These are phyloP conservation scores for Huntiella decipiens DNA, from an alignment of 2,329 filamentous ascomycete genomes.

Conservation along the genomic window DNA sequence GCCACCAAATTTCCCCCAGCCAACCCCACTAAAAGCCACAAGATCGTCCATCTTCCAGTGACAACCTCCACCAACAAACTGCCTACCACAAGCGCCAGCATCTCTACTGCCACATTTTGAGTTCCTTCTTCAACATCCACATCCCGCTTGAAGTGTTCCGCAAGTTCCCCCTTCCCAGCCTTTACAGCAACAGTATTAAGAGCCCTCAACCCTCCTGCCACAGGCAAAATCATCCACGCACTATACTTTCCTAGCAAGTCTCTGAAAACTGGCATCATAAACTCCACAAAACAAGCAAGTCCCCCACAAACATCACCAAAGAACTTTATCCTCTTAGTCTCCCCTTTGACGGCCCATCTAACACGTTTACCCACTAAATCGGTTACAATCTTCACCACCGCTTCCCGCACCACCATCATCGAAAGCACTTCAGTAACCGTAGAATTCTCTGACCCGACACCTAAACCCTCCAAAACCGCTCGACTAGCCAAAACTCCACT, in stretches of 20 bases:
- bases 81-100: conserved; percentile 71
- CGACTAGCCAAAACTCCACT: conserved; percentile 61
- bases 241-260: conserved; percentile 33
- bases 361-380: conserved; percentile 72
- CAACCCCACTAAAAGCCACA: conserved; percentile 51
- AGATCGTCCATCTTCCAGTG: conserved; percentile 51
- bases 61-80: conserved; percentile 64
- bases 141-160: conserved; percentile 86
- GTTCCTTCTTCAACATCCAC: conserved; percentile 89
- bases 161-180: conserved; percentile 76
- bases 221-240: conserved; percentile 26
- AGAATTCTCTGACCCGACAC: conserved; percentile 62
- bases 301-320: conserved; percentile 82
- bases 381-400: conserved; percentile 61
- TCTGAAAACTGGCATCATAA: conserved; percentile 44
- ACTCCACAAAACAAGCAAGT: conserved; percentile 66
- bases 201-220: conserved; percentile 31
- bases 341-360: conserved; percentile 67
- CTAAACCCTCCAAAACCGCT: conserved; percentile 62
- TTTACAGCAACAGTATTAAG: conserved; percentile 82
- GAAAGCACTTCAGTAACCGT: conserved; percentile 67
- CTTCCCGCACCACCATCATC: conserved; percentile 66
- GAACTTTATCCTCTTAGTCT: conserved; percentile 78
- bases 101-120: conserved; percentile 82
- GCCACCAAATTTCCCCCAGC: conserved; percentile 60